A percentile compares a stretch with the other conserved stretches of the same genome.
Evolutionary conservation across 768 basidiomycete genomes (phyloP).

Genomic region (Heimioporus sp.): DNA sequence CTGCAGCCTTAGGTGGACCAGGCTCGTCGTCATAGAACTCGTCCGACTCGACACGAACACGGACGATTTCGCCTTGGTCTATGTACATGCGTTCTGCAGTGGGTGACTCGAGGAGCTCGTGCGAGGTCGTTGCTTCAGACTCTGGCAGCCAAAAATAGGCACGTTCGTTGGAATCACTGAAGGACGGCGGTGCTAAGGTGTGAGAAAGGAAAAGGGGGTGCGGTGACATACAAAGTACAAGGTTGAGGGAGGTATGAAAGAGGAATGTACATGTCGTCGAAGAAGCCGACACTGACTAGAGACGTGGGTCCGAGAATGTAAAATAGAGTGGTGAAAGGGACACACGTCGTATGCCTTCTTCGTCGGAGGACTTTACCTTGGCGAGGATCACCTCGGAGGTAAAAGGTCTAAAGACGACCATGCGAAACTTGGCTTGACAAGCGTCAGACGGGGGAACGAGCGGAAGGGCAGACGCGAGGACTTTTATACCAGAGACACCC

Average conservation of each 20-base stretch:
- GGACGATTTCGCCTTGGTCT: constrained; percentile 70
- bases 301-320: background rate
- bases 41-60: constrained; percentile 76
- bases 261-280: constrained; percentile 91
- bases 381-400: constrained; percentile 86
- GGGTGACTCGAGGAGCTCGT: constrained; percentile 70
- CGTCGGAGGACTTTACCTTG: constrained; percentile 83
- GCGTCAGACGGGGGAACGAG: constrained; percentile 3
- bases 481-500: constrained; percentile 95
- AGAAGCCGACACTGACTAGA: constrained; percentile 85
- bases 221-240: constrained; percentile 62
- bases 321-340: constrained; percentile 4
- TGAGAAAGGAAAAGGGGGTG: background rate
- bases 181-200: background rate
- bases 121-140: constrained; percentile 45
- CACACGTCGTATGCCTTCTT: constrained; percentile 81
- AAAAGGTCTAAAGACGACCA: constrained; percentile 92
- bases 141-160: constrained; percentile 82
- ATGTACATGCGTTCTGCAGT: constrained; percentile 74
- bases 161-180: constrained; percentile 78
- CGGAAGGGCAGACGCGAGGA: constrained; percentile 25
- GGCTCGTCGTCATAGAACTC: constrained; percentile 87
- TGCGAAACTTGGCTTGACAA: constrained; percentile 72
- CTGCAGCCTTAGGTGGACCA: constrained; percentile 72
- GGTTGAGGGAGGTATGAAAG: constrained; percentile 77